phyloP scores from a whole-genome alignment of 805 yeast species.

The Ogataea pini region DNA sequence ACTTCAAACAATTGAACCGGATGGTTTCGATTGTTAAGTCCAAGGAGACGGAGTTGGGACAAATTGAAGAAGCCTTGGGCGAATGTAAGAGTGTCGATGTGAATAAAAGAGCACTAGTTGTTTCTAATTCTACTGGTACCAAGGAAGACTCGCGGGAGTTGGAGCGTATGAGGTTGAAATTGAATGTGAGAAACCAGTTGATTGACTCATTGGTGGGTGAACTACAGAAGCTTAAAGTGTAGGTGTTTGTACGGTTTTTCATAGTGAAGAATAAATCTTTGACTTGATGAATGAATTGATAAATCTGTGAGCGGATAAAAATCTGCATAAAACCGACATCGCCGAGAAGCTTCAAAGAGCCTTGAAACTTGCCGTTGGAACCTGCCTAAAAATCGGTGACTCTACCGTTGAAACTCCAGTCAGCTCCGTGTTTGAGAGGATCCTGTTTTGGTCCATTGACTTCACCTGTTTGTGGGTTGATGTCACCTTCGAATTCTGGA shows the following conservation, averaged over 20 bases:
- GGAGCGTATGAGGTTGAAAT: slow-evolving; percentile 19
- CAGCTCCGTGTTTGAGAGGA: slow-evolving; percentile 81
- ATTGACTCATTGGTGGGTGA: slow-evolving; percentile 10
- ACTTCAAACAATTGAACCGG: slow-evolving; percentile 27
- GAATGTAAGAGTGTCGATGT: slow-evolving; percentile 24
- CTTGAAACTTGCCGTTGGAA: neutral
- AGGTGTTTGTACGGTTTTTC: too few relatives aligned
- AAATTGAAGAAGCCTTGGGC: slow-evolving; percentile 14
- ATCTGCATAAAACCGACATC: slow-evolving; percentile 12
- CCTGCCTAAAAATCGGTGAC: slow-evolving; percentile 79
- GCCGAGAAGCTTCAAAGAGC: slow-evolving; percentile 12
- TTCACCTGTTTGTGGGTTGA: slow-evolving; percentile 93
- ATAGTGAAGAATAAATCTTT: too few relatives aligned
- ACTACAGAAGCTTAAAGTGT: slow-evolving; percentile 6
- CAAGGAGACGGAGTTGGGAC: slow-evolving; percentile 22
- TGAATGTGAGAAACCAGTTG: slow-evolving; percentile 15
- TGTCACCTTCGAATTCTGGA: slow-evolving; percentile 95
- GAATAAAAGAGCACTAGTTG: neutral
- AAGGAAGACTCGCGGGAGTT: slow-evolving; percentile 12
- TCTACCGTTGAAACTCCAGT: slow-evolving; percentile 93
- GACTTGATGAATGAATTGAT: neutral
- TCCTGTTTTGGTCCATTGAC: slow-evolving; percentile 97
- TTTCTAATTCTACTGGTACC: neutral
- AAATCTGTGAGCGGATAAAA: neutral
- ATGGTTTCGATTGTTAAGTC: slow-evolving; percentile 17